phyloP scores from a whole-genome alignment of 2,329 filamentous ascomycete species.

The Fusarium compactum region DNA sequence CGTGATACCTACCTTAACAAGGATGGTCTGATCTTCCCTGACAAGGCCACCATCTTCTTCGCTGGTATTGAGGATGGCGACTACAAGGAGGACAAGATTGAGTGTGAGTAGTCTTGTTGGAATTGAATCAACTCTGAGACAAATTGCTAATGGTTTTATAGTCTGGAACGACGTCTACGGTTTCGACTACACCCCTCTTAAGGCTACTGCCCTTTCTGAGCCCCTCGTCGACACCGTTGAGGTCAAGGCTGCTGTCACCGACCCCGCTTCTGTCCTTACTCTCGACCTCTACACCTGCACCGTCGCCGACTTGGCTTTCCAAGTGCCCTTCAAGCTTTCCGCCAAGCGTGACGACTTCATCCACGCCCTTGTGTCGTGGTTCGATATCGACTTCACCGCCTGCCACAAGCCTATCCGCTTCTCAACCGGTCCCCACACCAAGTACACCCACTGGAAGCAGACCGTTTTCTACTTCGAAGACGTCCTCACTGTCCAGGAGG shows the following conservation, averaged over 20 bases:
- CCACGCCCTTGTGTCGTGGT: constrained; percentile 97
- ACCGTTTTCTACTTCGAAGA: constrained; percentile 98
- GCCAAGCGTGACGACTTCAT: constrained; percentile 92
- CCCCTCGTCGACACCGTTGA: constrained; percentile 98
- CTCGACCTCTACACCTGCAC: constrained; percentile 95
- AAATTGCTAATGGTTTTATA: constrained; percentile 52
- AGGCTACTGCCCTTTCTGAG: constrained; percentile 92
- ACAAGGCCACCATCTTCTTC: constrained; percentile 98
- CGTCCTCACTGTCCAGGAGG: constrained; percentile 89
- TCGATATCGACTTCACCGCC: constrained; percentile 97
- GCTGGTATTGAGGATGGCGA: constrained; percentile 98
- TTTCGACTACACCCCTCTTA: constrained; percentile 95
- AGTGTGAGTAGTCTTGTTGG: constrained; percentile 75
- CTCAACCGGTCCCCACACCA: constrained; percentile 96
- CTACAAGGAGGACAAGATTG: constrained; percentile 99
- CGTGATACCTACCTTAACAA: constrained; percentile 90
- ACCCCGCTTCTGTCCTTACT: constrained; percentile 85
- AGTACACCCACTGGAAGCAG: constrained; percentile 99
- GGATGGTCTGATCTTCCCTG: constrained; percentile 95
- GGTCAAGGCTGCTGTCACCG: constrained; percentile 95
- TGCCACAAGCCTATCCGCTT: constrained; percentile 99
- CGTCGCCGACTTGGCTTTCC: constrained; percentile 85
- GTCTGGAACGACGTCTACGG: constrained; percentile 99
- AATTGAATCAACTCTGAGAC: neutral
- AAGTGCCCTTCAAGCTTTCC: constrained; percentile 78